phyloP scores from a whole-genome alignment of 345 rosid species.

The Eutrema yunnanense region DNA sequence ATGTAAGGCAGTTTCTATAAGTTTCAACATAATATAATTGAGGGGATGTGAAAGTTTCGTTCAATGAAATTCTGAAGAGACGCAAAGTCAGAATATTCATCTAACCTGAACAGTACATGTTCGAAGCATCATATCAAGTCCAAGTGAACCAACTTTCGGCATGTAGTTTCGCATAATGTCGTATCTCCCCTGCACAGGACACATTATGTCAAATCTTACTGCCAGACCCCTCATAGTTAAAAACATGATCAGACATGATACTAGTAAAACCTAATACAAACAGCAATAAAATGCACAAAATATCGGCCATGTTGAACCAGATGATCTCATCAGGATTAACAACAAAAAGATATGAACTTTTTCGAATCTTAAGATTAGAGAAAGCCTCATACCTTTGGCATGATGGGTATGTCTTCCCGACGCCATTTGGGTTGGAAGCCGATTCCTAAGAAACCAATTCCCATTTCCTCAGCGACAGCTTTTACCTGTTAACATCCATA shows the following conservation, averaged over 20 bases:
- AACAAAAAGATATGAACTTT: background rate
- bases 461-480: constrained; percentile 99
- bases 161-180: constrained; percentile 96
- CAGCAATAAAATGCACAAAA: background rate
- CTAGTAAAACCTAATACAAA: background rate
- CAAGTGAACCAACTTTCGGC: constrained; percentile 95
- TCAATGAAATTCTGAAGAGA: background rate
- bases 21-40: background rate
- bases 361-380: background rate
- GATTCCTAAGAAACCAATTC: constrained; percentile 95
- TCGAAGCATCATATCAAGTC: constrained; percentile 98
- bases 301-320: background rate
- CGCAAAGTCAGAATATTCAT: constrained; percentile 8
- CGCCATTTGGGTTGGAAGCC: constrained; percentile 98
- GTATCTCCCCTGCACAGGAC: constrained; percentile 82
- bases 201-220: constrained; percentile 23
- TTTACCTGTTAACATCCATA: constrained; percentile 54
- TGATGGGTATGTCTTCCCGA: constrained; percentile 77
- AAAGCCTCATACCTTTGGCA: constrained; percentile 79
- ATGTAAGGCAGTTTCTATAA: background rate
- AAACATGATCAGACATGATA: background rate
- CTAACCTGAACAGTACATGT: constrained; percentile 98
- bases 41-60: background rate
- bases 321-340: background rate
- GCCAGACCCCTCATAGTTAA: background rate